A percentile compares a stretch with the other conserved stretches of the same genome.
These are phyloP conservation scores for Aspergillus cavernicola DNA, from an alignment of 495 filamentous ascomycete species.

Conservation along the genomic window DNA sequence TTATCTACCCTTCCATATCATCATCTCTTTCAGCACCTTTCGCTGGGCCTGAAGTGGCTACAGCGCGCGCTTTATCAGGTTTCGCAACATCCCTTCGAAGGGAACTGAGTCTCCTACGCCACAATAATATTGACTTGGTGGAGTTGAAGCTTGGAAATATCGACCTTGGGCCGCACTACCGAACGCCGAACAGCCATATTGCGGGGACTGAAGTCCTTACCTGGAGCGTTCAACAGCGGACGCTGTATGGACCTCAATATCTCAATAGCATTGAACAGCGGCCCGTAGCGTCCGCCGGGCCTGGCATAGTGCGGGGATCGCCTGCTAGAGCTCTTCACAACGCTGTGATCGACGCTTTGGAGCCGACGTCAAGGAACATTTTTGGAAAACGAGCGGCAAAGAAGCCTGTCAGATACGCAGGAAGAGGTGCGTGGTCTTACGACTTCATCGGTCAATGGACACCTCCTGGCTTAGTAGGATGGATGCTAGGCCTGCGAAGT, in stretches of 20 bases:
- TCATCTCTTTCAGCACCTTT: constrained; percentile 78
- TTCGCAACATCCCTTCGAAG: constrained; percentile 71
- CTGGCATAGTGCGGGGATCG: constrained; percentile 54
- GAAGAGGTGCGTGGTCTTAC: constrained; percentile 76
- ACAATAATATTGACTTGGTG: constrained; percentile 63
- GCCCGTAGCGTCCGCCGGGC: constrained; percentile 39
- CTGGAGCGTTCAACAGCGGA: constrained; percentile 57
- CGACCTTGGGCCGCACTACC: constrained; percentile 54
- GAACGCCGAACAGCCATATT: constrained; percentile 36
- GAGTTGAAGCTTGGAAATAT: constrained; percentile 87
- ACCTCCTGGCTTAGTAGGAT: constrained; percentile 72
- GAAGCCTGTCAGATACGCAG: constrained; percentile 63
- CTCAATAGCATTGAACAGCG: constrained; percentile 43
- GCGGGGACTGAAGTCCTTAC: constrained; percentile 59
- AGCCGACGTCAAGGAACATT: constrained; percentile 38
- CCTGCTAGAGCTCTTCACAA: constrained; percentile 73
- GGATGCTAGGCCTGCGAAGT: constrained; percentile 79
- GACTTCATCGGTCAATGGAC: constrained; percentile 81
- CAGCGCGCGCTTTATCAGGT: constrained; percentile 73
- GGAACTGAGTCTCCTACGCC: constrained; percentile 58
- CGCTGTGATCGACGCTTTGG: constrained; percentile 81
- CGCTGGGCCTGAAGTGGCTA: constrained; percentile 75
- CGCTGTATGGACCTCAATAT: constrained; percentile 40
- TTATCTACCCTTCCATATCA: constrained; percentile 83
- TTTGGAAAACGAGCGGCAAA: constrained; percentile 38